Percentiles rank a stretch among this genome's conserved stretches.
phyloP scores from a whole-genome alignment of 2,329 filamentous ascomycete species.

The Pseudogymnoascus sp. region DNA sequence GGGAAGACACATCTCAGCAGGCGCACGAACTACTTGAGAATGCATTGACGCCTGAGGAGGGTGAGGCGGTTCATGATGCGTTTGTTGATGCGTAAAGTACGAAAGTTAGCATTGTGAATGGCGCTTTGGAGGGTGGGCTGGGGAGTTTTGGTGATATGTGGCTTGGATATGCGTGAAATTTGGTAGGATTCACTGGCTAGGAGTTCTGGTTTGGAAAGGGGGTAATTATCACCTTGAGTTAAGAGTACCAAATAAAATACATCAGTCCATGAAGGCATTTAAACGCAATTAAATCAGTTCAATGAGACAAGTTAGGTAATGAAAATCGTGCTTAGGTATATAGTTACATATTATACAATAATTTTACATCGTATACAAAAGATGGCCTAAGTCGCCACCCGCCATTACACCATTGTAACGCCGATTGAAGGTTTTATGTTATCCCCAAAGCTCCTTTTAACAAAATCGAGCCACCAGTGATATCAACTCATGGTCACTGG shows the following conservation, averaged over 20 bases:
- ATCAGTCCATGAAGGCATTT: neutral
- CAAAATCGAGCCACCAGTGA: neutral
- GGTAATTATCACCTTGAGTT: neutral
- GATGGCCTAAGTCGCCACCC: neutral
- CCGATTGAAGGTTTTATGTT: neutral
- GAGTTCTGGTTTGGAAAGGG: neutral
- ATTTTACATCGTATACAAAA: neutral
- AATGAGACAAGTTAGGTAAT: neutral
- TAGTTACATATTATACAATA: conserved; percentile 7
- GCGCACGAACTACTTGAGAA: conserved; percentile 77
- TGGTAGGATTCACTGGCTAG: neutral
- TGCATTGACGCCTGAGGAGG: conserved; percentile 71
- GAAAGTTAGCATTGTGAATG: neutral
- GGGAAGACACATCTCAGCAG: conserved; percentile 68
- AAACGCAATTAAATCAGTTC: neutral
- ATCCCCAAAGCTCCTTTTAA: neutral
- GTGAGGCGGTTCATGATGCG: conserved; percentile 41
- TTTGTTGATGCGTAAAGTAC: conserved; percentile 17
- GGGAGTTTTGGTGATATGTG: neutral
- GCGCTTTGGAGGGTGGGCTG: neutral
- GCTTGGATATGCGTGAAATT: neutral
- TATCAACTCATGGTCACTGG: neutral
- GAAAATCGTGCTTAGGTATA: neutral
- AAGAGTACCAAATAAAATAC: neutral
- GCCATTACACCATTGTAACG: neutral